A percentile compares a stretch with the other conserved stretches of the same genome.
Evolutionary conservation across 2,329 filamentous ascomycete genomes (phyloP).

Genomic region (Fusarium sp.): DNA sequence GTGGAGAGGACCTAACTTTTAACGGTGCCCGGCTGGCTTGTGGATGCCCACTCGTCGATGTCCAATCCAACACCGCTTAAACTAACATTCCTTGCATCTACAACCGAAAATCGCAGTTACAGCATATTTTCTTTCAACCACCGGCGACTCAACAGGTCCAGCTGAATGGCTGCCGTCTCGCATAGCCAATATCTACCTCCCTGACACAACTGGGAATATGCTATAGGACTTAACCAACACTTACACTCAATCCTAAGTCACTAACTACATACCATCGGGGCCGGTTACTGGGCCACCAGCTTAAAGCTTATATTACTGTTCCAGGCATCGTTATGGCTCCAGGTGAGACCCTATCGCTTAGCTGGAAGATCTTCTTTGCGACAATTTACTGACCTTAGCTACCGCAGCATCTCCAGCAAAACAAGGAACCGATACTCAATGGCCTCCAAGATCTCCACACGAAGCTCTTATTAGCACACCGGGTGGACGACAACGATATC

Average conservation of each 20-base stretch:
- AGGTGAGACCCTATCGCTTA: constrained; percentile 38
- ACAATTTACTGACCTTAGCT: constrained; percentile 24
- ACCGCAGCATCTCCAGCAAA: constrained; percentile 52
- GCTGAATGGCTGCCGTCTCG: constrained; percentile 41
- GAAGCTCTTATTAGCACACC: constrained; percentile 77
- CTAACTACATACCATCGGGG: constrained; percentile 34
- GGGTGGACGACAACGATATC: constrained; percentile 80
- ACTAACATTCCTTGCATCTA: constrained; percentile 40
- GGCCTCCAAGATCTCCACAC: constrained; percentile 75
- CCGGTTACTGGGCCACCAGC: constrained; percentile 30
- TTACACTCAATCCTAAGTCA: constrained; percentile 26
- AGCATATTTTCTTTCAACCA: constrained; percentile 24
- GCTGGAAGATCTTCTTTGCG: neutral
- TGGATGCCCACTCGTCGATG: constrained; percentile 24
- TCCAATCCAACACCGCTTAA: constrained; percentile 18
- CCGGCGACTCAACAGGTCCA: neutral
- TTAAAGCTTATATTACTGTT: constrained; percentile 17
- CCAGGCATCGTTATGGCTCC: constrained; percentile 46
- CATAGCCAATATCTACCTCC: constrained; percentile 33
- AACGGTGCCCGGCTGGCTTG: constrained; percentile 8
- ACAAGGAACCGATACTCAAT: constrained; percentile 64
- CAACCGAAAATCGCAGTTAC: constrained; percentile 24
- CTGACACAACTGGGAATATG: constrained; percentile 37
- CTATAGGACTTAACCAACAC: constrained; percentile 21
- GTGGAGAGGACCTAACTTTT: constrained; percentile 8